A percentile compares a stretch with the other conserved stretches of the same genome.
Evolutionary conservation across 805 yeast species (phyloP).

Genomic region (Tetrapisispora iriomotensis): DNA sequence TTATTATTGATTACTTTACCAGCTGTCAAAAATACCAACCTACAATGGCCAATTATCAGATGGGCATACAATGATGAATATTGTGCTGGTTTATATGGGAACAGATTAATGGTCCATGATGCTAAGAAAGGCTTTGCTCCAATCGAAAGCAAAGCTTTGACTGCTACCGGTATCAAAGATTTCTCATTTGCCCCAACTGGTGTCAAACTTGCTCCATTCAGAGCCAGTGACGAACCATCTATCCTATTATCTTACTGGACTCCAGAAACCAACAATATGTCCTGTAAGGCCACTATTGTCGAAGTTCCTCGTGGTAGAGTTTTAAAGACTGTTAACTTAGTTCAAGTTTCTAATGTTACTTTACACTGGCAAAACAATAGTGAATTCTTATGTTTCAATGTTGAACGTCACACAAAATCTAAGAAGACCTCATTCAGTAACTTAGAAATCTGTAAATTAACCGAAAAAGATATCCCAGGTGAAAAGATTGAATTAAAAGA

Average conservation of each 20-base stretch:
- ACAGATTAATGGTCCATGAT: slow-evolving; percentile 85
- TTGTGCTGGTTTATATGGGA: slow-evolving; percentile 93
- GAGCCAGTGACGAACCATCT: slow-evolving; percentile 43
- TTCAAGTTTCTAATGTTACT: slow-evolving; percentile 86
- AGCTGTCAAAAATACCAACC: slow-evolving; percentile 55
- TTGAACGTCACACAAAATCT: slow-evolving; percentile 93
- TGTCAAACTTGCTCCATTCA: slow-evolving; percentile 52
- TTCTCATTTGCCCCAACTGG: slow-evolving; percentile 94
- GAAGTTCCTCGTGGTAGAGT: slow-evolving; percentile 76
- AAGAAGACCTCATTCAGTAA: slow-evolving; percentile 86
- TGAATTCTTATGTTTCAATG: slow-evolving; percentile 79
- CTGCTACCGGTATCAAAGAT: slow-evolving; percentile 76
- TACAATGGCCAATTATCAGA: slow-evolving; percentile 93
- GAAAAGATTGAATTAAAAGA: slow-evolving; percentile 91
- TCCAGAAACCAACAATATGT: slow-evolving; percentile 85
- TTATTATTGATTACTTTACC: slow-evolving; percentile 86
- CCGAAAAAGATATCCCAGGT: slow-evolving; percentile 87
- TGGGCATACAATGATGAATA: slow-evolving; percentile 91
- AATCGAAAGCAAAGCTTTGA: slow-evolving; percentile 75
- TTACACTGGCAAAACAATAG: slow-evolving; percentile 92
- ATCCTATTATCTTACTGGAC: slow-evolving; percentile 89
- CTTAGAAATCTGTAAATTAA: slow-evolving; percentile 79
- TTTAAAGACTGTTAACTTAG: slow-evolving; percentile 82
- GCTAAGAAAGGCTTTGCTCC: slow-evolving; percentile 62
- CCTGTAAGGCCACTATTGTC: slow-evolving; percentile 88